phyloP scores from a whole-genome alignment of 495 filamentous ascomycete species.

The Penicillium dipodomyicola region DNA sequence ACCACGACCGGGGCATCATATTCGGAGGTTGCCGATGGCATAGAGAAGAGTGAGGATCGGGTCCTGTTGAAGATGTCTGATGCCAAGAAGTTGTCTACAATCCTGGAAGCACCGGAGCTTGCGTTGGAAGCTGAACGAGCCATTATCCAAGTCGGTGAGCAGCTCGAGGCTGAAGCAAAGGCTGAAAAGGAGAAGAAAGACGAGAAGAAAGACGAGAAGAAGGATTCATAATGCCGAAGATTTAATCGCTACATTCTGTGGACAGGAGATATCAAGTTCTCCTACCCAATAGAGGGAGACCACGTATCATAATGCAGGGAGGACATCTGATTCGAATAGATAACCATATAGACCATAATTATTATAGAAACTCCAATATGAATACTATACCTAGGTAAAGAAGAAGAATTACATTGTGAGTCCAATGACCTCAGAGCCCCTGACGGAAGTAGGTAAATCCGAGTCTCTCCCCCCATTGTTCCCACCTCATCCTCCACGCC shows the following conservation, averaged over 20 bases:
- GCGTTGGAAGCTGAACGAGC: slow-evolving; percentile 87
- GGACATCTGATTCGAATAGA: background rate
- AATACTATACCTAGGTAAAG: background rate
- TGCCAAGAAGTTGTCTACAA: slow-evolving; percentile 61
- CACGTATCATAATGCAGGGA: slow-evolving; percentile 1
- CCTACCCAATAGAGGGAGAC: background rate
- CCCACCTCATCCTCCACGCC: slow-evolving; percentile 18
- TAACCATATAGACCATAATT: background rate
- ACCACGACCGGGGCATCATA: slow-evolving; percentile 24
- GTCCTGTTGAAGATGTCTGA: slow-evolving; percentile 57
- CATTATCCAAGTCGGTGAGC: slow-evolving; percentile 77
- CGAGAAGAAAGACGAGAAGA: slow-evolving; percentile 18
- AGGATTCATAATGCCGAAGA: slow-evolving; percentile 21
- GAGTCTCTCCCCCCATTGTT: slow-evolving; percentile 15
- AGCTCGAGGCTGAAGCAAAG: slow-evolving; percentile 51
- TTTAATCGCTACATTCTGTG: background rate
- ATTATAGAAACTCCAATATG: background rate
- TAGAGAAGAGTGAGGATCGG: slow-evolving; percentile 52
- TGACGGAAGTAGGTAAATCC: slow-evolving; percentile 19
- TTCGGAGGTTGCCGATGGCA: slow-evolving; percentile 40
- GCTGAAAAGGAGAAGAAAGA: slow-evolving; percentile 27
- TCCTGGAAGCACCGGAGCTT: slow-evolving; percentile 76
- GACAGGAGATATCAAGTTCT: background rate
- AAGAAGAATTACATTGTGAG: background rate
- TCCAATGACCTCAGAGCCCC: slow-evolving; percentile 24